Base-by-base conservation (phyloP, 345 rosid species). In the Eucalyptus caleyi region DNA sequence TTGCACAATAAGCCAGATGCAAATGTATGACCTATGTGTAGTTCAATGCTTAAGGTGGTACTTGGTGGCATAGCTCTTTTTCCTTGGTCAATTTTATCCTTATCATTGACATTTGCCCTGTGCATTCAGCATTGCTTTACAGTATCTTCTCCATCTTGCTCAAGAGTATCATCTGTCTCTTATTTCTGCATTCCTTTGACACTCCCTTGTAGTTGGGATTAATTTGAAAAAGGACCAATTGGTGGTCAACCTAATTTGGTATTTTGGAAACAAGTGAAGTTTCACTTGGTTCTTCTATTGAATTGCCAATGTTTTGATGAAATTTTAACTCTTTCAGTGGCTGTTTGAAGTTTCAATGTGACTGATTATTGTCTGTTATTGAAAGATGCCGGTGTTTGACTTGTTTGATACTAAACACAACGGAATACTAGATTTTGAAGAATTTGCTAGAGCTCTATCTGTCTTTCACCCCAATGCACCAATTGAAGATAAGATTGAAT, bases 391-490 rank as follows among this genome's bases (percentile, higher is more conserved):
- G 99, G 99, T 97, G 37, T 98, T 98, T 89, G 99, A 98, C 93
- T 94, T 97, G 93, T 96, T 98, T 86, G 99, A 98, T 89, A 96
- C 98, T 87, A 98, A 98, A 90, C 99, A 96, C 91, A 97, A 96
- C 93, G 99, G 99, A 88, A 96, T 98, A 59, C 94, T 98, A 19
- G 99, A 98, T 82, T 98, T 98, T 82, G 99, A 94, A 92, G 99
- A 98, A 93, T 98, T 98, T 93, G 99, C 99, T 14, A 98, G 98
- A 89, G 99, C 99, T 86, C 97, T 98, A 51, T 98, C 99, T 11
- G 98, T 98, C 60, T 98, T 98, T 91, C 99, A 98, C 92, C 99
- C 99, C 80, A 97, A 94, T 88, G 99, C 99, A 5, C 98, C 98
- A 44, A 95, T 96, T 88, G 99, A 98, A 27, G 99, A 96, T 87